Evolutionary conservation across 140 eudicot species (phyloP).

Genomic region (Senecio squalidus): DNA sequence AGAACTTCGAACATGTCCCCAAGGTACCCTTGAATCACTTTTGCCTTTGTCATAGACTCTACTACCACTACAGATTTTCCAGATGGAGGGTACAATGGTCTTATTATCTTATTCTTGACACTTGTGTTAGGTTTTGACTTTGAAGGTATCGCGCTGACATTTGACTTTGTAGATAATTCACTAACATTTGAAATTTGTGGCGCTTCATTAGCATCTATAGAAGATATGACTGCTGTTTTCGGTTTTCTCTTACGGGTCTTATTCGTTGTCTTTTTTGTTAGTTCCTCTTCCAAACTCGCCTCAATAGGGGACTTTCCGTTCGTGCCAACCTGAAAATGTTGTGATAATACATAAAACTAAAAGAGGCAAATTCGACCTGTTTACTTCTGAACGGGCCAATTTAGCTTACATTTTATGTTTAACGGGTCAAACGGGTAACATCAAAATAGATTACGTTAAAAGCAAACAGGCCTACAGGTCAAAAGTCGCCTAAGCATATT

Average conservation of each 20-base stretch:
- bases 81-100: constrained; percentile 73
- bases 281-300: constrained; percentile 32
- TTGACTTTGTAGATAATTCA: constrained; percentile 9
- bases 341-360: background rate
- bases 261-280: constrained; percentile 24
- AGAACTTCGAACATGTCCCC: constrained; percentile 95
- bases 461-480: background rate
- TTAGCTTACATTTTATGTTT: background rate
- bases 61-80: constrained; percentile 84
- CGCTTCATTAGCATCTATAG: no score
- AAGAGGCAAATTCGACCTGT: background rate
- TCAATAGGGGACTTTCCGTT: constrained; percentile 23
- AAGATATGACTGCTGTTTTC: constrained; percentile 21
- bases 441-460: background rate
- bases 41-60: constrained; percentile 90
- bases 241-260: constrained; percentile 33
- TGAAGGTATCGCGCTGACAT: constrained; percentile 25
- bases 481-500: background rate
- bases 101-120: constrained; percentile 27
- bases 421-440: background rate
- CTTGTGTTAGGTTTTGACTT: constrained; percentile 17
- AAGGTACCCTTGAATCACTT: constrained; percentile 93
- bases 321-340: constrained; percentile 39
- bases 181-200: no score
- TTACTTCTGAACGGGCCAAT: background rate